Evolutionary conservation across 305 asterid species (phyloP), one percentile per base, ranked within the genome.

Genomic region (Rubia peregrina): DNA sequence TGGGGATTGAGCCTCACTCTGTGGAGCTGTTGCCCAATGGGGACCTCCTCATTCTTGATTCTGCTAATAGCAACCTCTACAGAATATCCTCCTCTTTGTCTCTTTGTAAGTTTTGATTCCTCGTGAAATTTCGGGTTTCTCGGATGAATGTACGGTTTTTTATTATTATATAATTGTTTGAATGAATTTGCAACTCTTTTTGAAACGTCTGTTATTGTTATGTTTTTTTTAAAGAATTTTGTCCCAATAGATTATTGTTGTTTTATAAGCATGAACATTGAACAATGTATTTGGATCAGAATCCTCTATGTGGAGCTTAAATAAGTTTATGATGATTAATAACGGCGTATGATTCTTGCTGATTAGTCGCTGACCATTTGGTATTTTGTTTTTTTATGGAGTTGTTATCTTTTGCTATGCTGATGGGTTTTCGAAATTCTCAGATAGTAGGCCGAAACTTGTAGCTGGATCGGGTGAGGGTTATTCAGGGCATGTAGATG

Each of bases 381-480:
- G 55, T 51, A 5, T 4, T 48, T n/a, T 36, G 26, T 3, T 8
- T 36, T 1, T 14, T 7, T 13, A 44, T 61, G 9, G 61, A 16
- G 1, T 16, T 56, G 17, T 14, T 17, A 65, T 46, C 19, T 38
- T 71, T 33, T 41, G 57, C 36, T 69, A 68, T 71, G 69, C 42
- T 78, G 74, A 51, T 78, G 46, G 53, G 55, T 26, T 73, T 61
- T 12, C 30, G 61, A 30, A 17, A 40, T 48, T 72, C 74, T 38
- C 80, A 94, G 99, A 88, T 71, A 94, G 88, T 83, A 70, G 98
- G 80, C 96, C 99, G 8, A 89, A 83, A 81, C 80, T 94, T 73
- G 80, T 94, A 75, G 84, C 95, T 65, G 99, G 99, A 74, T 94
- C 98, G 17, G 91, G 90, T 48, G 99, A 89, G 68, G 99, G 99